Base-by-base conservation (phyloP, 148 eudicot species). In the Vaccinium darrowii region DNA sequence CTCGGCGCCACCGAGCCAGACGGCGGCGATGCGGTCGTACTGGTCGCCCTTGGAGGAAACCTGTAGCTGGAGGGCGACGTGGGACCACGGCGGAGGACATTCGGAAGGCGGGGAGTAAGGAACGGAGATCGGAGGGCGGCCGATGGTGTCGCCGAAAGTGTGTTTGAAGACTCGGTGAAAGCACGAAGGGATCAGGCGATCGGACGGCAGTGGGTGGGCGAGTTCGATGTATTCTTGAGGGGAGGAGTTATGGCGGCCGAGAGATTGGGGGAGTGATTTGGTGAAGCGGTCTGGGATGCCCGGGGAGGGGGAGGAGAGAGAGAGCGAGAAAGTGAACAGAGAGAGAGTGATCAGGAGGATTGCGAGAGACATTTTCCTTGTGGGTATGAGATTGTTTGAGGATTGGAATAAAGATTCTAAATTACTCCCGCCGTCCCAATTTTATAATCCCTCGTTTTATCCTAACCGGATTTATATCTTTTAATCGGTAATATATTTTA, bases 1-100 rank as follows among this genome's bases (percentile, higher is more conserved):
- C 91, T 96, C 99, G 23, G 76, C 93, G 4, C 97, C 97, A 84
- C 47, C 89, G 7, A 94, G 87, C 95, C 95, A 93, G 16, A 94
- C 91, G 14, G 88, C 97, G 80, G 92, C 95, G 80, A 96, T 91
- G 51, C 94, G 94, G 77, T 93, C 97, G 83, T 90, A 91, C 84
- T 94, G 94, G 0, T 89, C 87, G 6, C 98, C 98, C 8, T 74
- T 54, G 58, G 86, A 85, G 33, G 87, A 52, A 67, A 82, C 98
- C 33, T 86, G 83, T 18, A 95, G 78, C 21, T 88, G 87, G 78
- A 94, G 88, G 58, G 91, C 91, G 81, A 86, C 89, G 87, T 71
- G 62, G 75, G 92, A 85, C 94, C 96, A 93, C 8, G 89, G 89
- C 12, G 90, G 85, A 39, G 87, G 79, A 74, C 95, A 93, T 30